These are phyloP conservation scores for Cladosporium sp. DNA, from an alignment of 2,329 filamentous ascomycete species.

Conservation along the genomic window DNA sequence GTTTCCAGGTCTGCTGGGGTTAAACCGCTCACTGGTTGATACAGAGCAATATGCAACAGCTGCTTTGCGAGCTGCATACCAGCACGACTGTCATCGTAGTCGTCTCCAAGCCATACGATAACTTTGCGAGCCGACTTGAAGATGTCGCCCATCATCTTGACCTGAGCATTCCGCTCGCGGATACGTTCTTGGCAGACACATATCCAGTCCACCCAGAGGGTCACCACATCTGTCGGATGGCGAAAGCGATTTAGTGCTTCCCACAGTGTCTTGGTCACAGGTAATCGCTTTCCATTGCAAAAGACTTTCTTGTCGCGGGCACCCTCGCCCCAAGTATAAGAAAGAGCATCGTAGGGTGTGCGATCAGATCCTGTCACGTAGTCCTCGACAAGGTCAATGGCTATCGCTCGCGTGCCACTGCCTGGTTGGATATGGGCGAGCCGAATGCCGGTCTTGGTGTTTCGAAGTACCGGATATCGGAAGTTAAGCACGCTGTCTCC, in stretches of 20 bases:
- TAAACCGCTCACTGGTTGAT: conserved; percentile 21
- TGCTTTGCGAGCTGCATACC: conserved; percentile 34
- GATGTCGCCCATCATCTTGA: conserved; percentile 35
- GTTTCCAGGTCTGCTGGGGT: conserved; percentile 24
- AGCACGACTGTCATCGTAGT: conserved; percentile 30
- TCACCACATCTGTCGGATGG: conserved; percentile 21
- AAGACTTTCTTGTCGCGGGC: conserved; percentile 28
- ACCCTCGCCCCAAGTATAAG: conserved; percentile 33
- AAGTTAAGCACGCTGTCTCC: conserved; percentile 24
- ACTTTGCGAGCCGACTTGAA: conserved; percentile 33
- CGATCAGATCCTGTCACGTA: conserved; percentile 27
- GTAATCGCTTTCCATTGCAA: conserved; percentile 30
- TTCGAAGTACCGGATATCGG: conserved; percentile 27
- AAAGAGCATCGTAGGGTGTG: conserved; percentile 32
- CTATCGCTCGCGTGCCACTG: conserved; percentile 27
- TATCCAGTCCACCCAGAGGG: conserved; percentile 36
- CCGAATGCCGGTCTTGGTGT: conserved; percentile 31
- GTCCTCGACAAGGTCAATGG: conserved; percentile 31
- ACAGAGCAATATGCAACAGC: conserved; percentile 24
- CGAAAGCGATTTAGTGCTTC: conserved; percentile 34
- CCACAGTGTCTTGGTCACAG: conserved; percentile 29
- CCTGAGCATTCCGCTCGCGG: conserved; percentile 34
- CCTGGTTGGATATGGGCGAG: conserved; percentile 31
- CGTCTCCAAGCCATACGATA: conserved; percentile 34
- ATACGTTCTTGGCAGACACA: conserved; percentile 34